Conservation (phyloP, 1,139 yeast species). For the Suhomyces atakaporum region DNA sequence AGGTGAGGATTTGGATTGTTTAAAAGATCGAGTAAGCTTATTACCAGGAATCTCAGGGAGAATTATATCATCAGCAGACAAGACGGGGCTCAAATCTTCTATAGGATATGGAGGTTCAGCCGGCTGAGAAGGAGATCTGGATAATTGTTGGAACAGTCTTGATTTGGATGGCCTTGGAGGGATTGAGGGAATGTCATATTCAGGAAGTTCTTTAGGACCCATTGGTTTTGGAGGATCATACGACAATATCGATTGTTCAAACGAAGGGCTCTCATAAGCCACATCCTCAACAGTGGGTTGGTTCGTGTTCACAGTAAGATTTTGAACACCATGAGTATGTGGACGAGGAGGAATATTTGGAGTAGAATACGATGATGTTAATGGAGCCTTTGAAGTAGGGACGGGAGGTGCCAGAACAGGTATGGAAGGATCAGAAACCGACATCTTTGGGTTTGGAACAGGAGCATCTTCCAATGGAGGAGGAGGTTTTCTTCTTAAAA, state of each 20-base stretch:
- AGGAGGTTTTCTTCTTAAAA: constrained; percentile 34
- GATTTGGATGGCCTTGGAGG: constrained; percentile 7
- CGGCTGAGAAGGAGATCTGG: constrained; percentile 14
- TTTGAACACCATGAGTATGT: constrained; percentile 1
- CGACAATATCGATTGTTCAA: constrained; percentile 16
- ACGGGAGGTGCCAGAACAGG: background rate
- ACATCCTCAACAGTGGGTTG: background rate
- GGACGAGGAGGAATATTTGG: constrained; percentile 9
- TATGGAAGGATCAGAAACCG: background rate
- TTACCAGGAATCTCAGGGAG: constrained; percentile 1
- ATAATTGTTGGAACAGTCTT: constrained; percentile 18
- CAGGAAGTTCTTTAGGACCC: constrained; percentile 46
- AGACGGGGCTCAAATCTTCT: background rate
- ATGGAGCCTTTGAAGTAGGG: background rate
- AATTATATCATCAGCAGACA: constrained; percentile 4
- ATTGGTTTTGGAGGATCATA: constrained; percentile 39
- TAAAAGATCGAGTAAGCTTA: constrained; percentile 12
- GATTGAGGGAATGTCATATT: constrained; percentile 22
- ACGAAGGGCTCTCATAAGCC: background rate
- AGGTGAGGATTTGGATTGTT: constrained; percentile 12
- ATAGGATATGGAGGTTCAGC: constrained; percentile 15
- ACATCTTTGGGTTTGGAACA: background rate
- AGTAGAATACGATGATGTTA: constrained; percentile 1
- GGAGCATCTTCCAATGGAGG: constrained; percentile 18
- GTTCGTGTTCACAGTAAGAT: constrained; percentile 2